Conservation (phyloP, 345 rosid species). For the Litchi chinensis region DNA sequence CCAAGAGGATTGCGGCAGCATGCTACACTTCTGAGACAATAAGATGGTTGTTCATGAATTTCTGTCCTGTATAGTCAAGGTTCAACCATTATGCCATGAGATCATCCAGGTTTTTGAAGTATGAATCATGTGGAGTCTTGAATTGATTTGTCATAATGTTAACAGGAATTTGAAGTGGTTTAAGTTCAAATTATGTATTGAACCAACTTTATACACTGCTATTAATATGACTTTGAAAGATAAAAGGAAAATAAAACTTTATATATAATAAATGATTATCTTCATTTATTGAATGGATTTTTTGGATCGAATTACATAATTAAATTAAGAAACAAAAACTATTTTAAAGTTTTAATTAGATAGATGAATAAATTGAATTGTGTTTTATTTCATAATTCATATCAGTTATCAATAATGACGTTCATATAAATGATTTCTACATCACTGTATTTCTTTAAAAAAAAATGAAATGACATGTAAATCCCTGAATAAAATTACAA, state of each 20-base stretch:
- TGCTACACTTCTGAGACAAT: not conserved
- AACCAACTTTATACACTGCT: not conserved
- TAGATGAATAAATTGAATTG: too few relatives aligned
- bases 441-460: too few relatives aligned
- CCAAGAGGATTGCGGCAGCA: not conserved
- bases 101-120: not conserved
- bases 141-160: not conserved
- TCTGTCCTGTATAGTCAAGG: not conserved
- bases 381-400: too few relatives aligned
- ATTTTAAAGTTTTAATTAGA: too few relatives aligned
- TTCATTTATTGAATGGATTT: too few relatives aligned
- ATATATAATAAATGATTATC: too few relatives aligned
- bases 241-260: not conserved
- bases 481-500: too few relatives aligned
- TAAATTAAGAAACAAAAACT: too few relatives aligned
- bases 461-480: too few relatives aligned
- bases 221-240: not conserved
- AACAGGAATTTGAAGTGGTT: not conserved
- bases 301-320: too few relatives aligned
- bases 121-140: not conserved
- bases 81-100: not conserved
- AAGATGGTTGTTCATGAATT: not conserved
- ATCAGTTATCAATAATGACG: too few relatives aligned
- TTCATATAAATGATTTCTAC: too few relatives aligned
- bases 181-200: not conserved